Base-by-base conservation (phyloP, 2,329 filamentous ascomycete species). In the Phialophora chinensis region DNA sequence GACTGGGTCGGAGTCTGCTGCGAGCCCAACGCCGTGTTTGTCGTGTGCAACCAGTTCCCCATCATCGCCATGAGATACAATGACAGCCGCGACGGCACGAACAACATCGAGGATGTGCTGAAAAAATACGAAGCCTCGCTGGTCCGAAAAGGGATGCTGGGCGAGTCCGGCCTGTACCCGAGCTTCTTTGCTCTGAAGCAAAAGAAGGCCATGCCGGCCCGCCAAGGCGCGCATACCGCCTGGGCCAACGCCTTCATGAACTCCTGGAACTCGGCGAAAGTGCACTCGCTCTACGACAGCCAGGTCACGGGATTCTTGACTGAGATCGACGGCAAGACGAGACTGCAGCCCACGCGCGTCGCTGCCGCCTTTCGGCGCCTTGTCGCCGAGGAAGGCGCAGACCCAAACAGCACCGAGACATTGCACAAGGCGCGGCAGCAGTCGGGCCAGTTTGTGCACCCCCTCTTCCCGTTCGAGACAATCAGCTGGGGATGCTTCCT, bases 31-130 rank as follows among this genome's bases (percentile, higher is more conserved):
- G 68, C 60, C 12, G 62, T 69, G 27, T 69, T 69, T 44, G 62
- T 70, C 68, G 75, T 79, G 53, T 81, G 79, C 71, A 81, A 81
- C 67, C 80, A 81, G 64, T 82, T 82, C 72, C 79, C 78, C 33
- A 59, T 59, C 56, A 47, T 57, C 27, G 54, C 54, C 14, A 57
- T 57, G 54, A 57, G 54, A 38, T 53, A 77, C 60, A 79, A 79
- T 60, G 77, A 79, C 63, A 69, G 73, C 27, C 73, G 72, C 1
- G 63, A 79, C 42, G 77, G 76, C 0, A 79, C 76, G 0, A 69
- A 75, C 12, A 60, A 75, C 11, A 64, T 75, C 20, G 69, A 72
- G 0, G 72, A 73, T 3, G 72, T 81, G 20, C 25, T 50, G 14
- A 59, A 31, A 12, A 59, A 59, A 25, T 59, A 59, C 38, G 25